A percentile compares a stretch with the other conserved stretches of the same genome.
These are phyloP conservation scores for Crithidia thermophila DNA, from an alignment of 208 protist species.

Conservation along the genomic window DNA sequence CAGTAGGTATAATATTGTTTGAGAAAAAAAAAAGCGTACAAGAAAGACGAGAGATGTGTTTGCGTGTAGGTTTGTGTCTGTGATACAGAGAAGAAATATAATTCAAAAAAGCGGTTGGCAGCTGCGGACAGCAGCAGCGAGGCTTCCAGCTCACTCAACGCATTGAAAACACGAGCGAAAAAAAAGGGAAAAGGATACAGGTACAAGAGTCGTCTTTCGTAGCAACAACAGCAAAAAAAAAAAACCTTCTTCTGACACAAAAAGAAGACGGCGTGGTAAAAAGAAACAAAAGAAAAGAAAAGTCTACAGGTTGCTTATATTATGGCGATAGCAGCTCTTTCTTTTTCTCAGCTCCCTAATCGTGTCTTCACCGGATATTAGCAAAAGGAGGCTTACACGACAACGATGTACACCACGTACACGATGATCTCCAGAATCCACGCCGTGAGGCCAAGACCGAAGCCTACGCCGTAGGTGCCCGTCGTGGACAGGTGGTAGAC, in stretches of 20 bases:
- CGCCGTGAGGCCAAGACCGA: conserved; percentile 60
- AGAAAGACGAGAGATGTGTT: too few relatives aligned
- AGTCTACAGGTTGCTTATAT: neutral
- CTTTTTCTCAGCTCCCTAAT: neutral
- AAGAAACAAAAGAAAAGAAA: conserved; percentile 14
- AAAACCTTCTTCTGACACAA: neutral
- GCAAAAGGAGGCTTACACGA: conserved; percentile 24
- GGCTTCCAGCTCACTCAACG: too few relatives aligned
- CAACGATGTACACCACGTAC: conserved; percentile 38
- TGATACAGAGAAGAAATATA: too few relatives aligned
- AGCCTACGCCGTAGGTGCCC: conserved; percentile 69
- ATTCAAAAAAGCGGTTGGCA: too few relatives aligned
- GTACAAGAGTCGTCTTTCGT: conserved; percentile 1
- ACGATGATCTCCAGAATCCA: conserved; percentile 46
- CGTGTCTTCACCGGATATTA: too few relatives aligned
- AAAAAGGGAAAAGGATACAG: conserved; percentile 4
- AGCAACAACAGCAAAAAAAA: neutral
- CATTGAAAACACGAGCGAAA: neutral
- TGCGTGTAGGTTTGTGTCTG: too few relatives aligned
- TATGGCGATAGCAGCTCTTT: neutral
- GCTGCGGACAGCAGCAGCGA: too few relatives aligned
- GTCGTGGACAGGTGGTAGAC: conserved; percentile 11
- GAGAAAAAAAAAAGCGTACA: too few relatives aligned
- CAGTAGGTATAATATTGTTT: too few relatives aligned
- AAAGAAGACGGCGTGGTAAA: neutral